Evolutionary conservation across 169 alveolate species (phyloP).

Genomic region (Neospora caninum): DNA sequence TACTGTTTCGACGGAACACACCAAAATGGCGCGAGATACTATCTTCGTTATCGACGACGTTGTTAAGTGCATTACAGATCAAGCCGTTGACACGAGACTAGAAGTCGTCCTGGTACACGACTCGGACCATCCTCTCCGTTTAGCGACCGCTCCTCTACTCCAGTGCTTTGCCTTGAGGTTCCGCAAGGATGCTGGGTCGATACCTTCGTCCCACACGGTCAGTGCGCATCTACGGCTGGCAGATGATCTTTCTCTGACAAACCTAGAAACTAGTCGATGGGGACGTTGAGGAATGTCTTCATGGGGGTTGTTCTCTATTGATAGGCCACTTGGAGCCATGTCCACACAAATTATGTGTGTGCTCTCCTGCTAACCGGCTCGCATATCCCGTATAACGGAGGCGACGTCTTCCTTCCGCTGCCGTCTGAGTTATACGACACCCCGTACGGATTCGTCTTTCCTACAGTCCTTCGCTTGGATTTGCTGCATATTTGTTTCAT

Average conservation of each 20-base stretch:
- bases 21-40: not conserved
- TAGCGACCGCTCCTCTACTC: conserved; percentile 54
- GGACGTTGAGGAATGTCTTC: not conserved
- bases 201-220: conserved; percentile 60
- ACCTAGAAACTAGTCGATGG: not conserved
- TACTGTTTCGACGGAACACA: not conserved
- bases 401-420: no score
- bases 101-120: conserved; percentile 46
- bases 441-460: no score
- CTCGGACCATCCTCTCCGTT: conserved; percentile 60
- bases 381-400: no score
- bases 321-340: not conserved
- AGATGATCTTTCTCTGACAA: not conserved
- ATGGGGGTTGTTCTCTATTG: not conserved
- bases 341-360: not conserved
- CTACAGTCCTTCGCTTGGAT: not conserved
- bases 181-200: conserved; percentile 19
- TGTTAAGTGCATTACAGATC: not conserved
- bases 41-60: not conserved
- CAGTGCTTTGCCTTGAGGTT: conserved; percentile 47
- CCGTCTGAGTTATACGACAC: no score
- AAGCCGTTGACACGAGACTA: conserved; percentile 28
- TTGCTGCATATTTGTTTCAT: not conserved
- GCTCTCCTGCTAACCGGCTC: no score
- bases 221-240: not conserved